These are phyloP conservation scores for Boechera retrofracta DNA, from an alignment of 345 rosid genomes.

Conservation along the genomic window DNA sequence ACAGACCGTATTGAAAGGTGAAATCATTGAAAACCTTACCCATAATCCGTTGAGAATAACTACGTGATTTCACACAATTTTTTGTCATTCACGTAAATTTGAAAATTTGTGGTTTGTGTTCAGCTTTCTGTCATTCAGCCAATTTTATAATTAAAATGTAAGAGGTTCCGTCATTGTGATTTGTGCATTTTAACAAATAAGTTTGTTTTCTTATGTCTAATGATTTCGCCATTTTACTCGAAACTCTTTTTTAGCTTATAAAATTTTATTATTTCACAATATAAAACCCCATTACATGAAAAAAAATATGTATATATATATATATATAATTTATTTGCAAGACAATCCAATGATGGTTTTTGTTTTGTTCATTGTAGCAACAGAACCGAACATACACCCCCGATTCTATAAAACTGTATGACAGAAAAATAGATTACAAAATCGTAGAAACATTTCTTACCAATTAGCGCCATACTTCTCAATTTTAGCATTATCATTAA, in stretches of 20 bases:
- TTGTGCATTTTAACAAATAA: not conserved
- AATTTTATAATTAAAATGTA: not conserved
- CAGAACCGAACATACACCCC: too few species aligned
- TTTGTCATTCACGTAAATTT: not conserved
- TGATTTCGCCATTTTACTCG: not conserved
- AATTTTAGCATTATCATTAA: not conserved
- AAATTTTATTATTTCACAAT: not conserved
- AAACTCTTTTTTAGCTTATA: not conserved
- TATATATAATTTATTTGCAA: not conserved
- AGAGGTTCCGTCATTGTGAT: not conserved
- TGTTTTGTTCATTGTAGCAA: not conserved
- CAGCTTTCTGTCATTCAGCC: not conserved
- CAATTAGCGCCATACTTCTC: not conserved
- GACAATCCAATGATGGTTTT: not conserved
- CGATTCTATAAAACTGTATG: not conserved
- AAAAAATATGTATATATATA: too few species aligned
- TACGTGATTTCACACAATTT: slow-evolving; percentile 10
- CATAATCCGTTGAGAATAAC: not conserved
- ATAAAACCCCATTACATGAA: not conserved
- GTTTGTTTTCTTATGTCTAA: not conserved
- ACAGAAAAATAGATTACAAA: not conserved
- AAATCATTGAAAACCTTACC: not conserved
- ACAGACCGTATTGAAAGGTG: slow-evolving; percentile 11
- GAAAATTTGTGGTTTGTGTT: not conserved
- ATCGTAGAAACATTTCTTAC: not conserved